These are phyloP conservation scores for Hyphopichia homilentoma DNA, from an alignment of 805 yeast genomes.

Conservation along the genomic window DNA sequence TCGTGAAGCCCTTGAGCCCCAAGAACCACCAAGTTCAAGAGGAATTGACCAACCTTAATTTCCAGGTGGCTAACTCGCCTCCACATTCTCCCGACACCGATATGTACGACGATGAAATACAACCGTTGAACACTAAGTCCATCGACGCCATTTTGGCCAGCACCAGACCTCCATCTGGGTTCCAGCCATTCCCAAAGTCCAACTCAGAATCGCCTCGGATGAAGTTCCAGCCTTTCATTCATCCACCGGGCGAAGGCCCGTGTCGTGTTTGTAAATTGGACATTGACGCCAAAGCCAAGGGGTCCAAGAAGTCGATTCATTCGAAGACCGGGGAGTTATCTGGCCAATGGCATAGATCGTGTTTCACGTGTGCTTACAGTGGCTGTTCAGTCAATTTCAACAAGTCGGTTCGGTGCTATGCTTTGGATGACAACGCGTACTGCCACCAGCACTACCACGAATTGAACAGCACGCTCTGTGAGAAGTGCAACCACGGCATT, in stretches of 20 bases:
- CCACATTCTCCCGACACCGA: background rate
- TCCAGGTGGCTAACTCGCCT: conserved; percentile 9
- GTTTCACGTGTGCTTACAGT: conserved; percentile 64
- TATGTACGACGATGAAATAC: background rate
- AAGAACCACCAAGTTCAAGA: conserved; percentile 29
- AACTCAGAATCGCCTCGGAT: background rate
- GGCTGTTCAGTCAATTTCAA: conserved; percentile 56
- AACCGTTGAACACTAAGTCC: conserved; percentile 4
- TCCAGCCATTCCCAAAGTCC: conserved; percentile 2
- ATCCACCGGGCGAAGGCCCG: conserved; percentile 68
- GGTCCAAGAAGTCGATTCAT: conserved; percentile 58
- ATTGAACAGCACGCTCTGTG: conserved; percentile 72
- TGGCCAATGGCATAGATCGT: conserved; percentile 92
- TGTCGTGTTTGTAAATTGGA: conserved; percentile 68
- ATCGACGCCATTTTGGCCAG: conserved; percentile 2
- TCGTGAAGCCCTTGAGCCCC: conserved; percentile 31
- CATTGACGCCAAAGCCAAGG: conserved; percentile 41
- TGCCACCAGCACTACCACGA: conserved; percentile 77
- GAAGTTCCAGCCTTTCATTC: conserved; percentile 8
- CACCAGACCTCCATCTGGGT: background rate
- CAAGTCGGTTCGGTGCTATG: conserved; percentile 68
- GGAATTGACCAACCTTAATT: conserved; percentile 28
- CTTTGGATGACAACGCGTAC: conserved; percentile 72
- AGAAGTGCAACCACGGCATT: conserved; percentile 66
- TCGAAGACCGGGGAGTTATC: conserved; percentile 81